These are phyloP conservation scores for Diplocarpon rosae DNA, from an alignment of 2,329 filamentous ascomycete species.

Conservation along the genomic window DNA sequence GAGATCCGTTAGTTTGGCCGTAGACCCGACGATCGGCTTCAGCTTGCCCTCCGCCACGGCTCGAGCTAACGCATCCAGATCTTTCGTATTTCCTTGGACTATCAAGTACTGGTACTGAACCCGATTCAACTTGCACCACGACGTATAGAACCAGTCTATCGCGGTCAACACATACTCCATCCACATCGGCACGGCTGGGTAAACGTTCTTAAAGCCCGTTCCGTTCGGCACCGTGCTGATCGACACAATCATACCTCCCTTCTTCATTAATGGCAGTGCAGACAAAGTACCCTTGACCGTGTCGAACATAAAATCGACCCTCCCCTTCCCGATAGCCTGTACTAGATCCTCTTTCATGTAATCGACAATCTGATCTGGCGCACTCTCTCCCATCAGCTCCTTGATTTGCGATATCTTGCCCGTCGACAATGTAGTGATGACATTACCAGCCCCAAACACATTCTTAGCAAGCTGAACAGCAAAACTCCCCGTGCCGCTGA, in stretches of 20 bases:
- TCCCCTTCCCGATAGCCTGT: slow-evolving; percentile 27
- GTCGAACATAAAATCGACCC: slow-evolving; percentile 36
- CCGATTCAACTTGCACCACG: slow-evolving; percentile 27
- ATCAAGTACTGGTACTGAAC: slow-evolving; percentile 31
- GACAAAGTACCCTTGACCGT: slow-evolving; percentile 29
- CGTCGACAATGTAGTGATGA: slow-evolving; percentile 28
- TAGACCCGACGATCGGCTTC: slow-evolving; percentile 28
- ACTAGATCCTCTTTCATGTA: slow-evolving; percentile 29
- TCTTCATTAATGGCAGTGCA: slow-evolving; percentile 30
- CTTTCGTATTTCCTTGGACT: slow-evolving; percentile 26
- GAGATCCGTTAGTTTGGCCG: slow-evolving; percentile 27
- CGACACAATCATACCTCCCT: slow-evolving; percentile 27
- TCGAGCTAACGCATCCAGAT: slow-evolving; percentile 25
- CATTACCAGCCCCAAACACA: no score
- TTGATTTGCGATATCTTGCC: slow-evolving; percentile 30
- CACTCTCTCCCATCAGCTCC: slow-evolving; percentile 30
- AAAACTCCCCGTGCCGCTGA: no score
- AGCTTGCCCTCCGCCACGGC: slow-evolving; percentile 26
- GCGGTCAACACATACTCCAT: slow-evolving; percentile 24
- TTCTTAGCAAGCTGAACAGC: no score
- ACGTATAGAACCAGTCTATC: slow-evolving; percentile 25
- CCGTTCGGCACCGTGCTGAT: slow-evolving; percentile 27
- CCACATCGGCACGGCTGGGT: slow-evolving; percentile 21
- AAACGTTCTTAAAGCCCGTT: slow-evolving; percentile 26
- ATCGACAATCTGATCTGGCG: slow-evolving; percentile 32